Evolutionary conservation across 179 eudicot genomes (phyloP), one percentile per base, ranked within the genome.

Genomic region (Nepenthes alata): DNA sequence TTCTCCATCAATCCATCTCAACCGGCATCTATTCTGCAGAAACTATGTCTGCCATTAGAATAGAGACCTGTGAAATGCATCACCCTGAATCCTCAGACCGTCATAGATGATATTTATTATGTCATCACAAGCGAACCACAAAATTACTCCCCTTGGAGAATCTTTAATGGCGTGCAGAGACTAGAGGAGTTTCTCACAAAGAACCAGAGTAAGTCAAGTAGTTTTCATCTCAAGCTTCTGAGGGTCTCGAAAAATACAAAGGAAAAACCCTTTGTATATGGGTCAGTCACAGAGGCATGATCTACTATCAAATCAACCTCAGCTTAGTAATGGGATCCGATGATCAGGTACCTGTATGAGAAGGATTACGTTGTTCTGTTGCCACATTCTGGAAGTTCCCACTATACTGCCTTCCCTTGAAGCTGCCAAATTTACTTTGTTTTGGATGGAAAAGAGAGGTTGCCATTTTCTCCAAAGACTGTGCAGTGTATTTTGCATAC

Each of bases 401-500:
- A 64, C 97, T 94, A 41, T 58, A 62, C 59, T 85, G 94, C 74
- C 96, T 74, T 55, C 72, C 70, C 69, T 82, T 87, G 52, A 87
- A 85, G 73, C 99, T 94, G 35, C 81, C 82, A 51, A 58, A 72
- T 74, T 73, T 85, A 57, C 71, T 58, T 4, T 84, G 88, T 74
- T 82, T 86, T 2, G 90, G 90, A 34, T 72, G 77, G 58, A 93
- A 93, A 16, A 93, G 78, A 54, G 88, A 78, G 58, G 50, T 79
- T 16, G 89, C 72, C 85, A 80, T 77, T 60, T 89, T 77, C 73
- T 93, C 98, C 79, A 93, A 70, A 15, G 94, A 80, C 63, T 85
- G 85, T 0, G 90, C 98, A 3, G 96, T 85, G 65, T 83, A 89
- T 72, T 85, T 93, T 7, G 89, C 91, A 52, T 94, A 94, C 80